A percentile compares a stretch with the other conserved stretches of the same genome.
These are phyloP conservation scores for Wickerhamomyces hampshirensis DNA, from an alignment of 805 yeast species.

Conservation along the genomic window DNA sequence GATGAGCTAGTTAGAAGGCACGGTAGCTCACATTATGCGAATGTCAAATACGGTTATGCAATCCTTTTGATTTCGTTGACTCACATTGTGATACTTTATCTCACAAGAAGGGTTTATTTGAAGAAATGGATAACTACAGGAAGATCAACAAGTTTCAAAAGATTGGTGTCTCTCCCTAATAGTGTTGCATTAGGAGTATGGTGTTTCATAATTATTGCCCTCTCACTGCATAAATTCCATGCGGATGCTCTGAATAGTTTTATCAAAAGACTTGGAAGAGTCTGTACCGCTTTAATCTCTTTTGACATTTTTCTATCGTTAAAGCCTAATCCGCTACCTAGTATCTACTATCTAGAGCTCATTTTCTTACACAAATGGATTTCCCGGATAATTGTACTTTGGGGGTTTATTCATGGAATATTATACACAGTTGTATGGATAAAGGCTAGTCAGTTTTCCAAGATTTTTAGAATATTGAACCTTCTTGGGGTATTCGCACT, in stretches of 20 bases:
- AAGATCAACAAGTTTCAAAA: conserved; percentile 31
- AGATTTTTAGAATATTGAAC: conserved; percentile 37
- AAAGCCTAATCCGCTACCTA: conserved; percentile 47
- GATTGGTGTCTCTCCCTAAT: conserved; percentile 31
- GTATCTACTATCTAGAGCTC: conserved; percentile 47
- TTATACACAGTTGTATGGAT: conserved; percentile 51
- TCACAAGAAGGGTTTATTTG: conserved; percentile 29
- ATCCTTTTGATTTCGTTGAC: conserved; percentile 38
- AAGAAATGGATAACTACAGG: conserved; percentile 35
- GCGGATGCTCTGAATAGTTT: conserved; percentile 31
- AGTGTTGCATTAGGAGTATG: conserved; percentile 32
- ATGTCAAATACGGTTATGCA: conserved; percentile 56
- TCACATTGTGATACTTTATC: conserved; percentile 34
- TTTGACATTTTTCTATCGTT: conserved; percentile 51
- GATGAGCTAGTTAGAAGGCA: conserved; percentile 35
- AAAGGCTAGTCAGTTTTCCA: conserved; percentile 29
- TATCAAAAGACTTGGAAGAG: conserved; percentile 57
- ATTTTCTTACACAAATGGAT: conserved; percentile 67
- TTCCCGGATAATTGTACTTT: conserved; percentile 48
- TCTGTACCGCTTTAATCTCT: conserved; percentile 55
- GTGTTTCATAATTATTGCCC: conserved; percentile 26
- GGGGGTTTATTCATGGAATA: conserved; percentile 45
- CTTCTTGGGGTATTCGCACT: conserved; percentile 48
- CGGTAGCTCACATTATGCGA: conserved; percentile 48
- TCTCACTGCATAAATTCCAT: conserved; percentile 32